phyloP scores from a whole-genome alignment of 495 filamentous ascomycete genomes.

The Lindgomyces ingoldianus region DNA sequence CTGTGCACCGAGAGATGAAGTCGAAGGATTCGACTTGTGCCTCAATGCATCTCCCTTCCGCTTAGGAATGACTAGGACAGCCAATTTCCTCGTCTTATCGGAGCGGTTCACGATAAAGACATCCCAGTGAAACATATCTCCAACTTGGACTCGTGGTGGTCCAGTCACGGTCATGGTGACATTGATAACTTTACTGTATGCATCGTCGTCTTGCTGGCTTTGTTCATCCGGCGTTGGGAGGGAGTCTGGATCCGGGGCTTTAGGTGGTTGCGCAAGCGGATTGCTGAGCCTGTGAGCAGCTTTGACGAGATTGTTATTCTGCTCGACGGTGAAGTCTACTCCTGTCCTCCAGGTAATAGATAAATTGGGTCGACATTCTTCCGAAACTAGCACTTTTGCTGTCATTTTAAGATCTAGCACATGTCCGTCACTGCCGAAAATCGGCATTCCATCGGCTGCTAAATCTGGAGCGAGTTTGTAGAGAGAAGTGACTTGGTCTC shows the following conservation, averaged over 20 bases:
- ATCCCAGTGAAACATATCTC: conserved; percentile 80
- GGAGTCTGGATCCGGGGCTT: conserved; percentile 41
- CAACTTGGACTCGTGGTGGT: conserved; percentile 62
- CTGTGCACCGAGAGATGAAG: conserved; percentile 48
- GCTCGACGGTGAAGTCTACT: conserved; percentile 72
- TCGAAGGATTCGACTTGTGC: conserved; percentile 53
- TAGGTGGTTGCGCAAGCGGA: conserved; percentile 10
- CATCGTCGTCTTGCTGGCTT: conserved; percentile 47
- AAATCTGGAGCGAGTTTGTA: conserved; percentile 72
- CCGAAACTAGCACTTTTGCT: conserved; percentile 63
- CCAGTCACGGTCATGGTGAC: conserved; percentile 75
- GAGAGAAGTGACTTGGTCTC: conserved; percentile 82
- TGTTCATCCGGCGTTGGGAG: conserved; percentile 48
- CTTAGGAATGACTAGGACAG: conserved; percentile 75
- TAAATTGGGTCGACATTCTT: conserved; percentile 70
- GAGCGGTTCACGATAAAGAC: conserved; percentile 88
- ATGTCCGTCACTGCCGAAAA: conserved; percentile 48
- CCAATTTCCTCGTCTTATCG: conserved; percentile 67
- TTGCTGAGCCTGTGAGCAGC: conserved; percentile 34
- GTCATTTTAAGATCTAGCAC: conserved; percentile 64
- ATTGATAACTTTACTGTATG: conserved; percentile 62
- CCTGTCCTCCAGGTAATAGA: conserved; percentile 78
- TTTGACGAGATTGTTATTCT: conserved; percentile 53
- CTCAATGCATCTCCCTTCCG: conserved; percentile 67
- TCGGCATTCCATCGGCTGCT: conserved; percentile 33